These are phyloP conservation scores for Myrmaecium sp. DNA, from an alignment of 2,329 filamentous ascomycete species.

Conservation along the genomic window DNA sequence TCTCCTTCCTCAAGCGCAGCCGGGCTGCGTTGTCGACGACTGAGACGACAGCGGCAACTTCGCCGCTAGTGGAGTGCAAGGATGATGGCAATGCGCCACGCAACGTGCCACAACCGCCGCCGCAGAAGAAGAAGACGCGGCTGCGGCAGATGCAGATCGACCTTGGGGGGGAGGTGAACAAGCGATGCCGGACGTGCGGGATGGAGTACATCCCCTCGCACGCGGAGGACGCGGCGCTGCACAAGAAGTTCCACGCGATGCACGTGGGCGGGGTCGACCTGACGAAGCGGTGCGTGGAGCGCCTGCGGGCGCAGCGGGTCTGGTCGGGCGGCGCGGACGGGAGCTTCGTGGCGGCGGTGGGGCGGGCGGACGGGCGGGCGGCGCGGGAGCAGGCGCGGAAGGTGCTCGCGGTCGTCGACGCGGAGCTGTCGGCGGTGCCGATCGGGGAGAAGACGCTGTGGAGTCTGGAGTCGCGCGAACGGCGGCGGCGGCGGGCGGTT, in stretches of 20 bases:
- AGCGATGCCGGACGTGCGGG: slow-evolving; percentile 41
- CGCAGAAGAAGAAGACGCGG: slow-evolving; percentile 11
- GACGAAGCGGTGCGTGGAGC: slow-evolving; percentile 38
- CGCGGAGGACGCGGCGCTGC: slow-evolving; percentile 42
- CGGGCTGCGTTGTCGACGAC: no score
- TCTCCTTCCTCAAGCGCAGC: slow-evolving; percentile 27
- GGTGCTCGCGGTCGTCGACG: slow-evolving; percentile 42
- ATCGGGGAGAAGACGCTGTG: slow-evolving; percentile 42
- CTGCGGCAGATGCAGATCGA: slow-evolving; percentile 46
- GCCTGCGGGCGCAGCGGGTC: slow-evolving; percentile 33
- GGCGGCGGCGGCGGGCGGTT: no score
- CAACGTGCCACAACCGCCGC: slow-evolving; percentile 13
- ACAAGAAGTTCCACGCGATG: slow-evolving; percentile 47
- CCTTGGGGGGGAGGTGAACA: slow-evolving; percentile 36
- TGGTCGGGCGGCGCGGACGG: slow-evolving; percentile 28
- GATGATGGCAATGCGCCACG: slow-evolving; percentile 18
- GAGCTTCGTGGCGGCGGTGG: slow-evolving; percentile 40
- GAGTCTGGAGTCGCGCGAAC: slow-evolving; percentile 23
- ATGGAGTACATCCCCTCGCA: slow-evolving; percentile 52
- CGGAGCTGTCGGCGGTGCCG: slow-evolving; percentile 42
- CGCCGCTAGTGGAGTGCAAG: slow-evolving; percentile 11
- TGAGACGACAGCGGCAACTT: slow-evolving; percentile 6
- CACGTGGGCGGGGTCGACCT: slow-evolving; percentile 44
- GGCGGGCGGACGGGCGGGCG: slow-evolving; percentile 33
- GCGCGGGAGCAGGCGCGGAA: slow-evolving; percentile 37